Evolutionary conservation across 345 rosid genomes (phyloP).

Genomic region (Hibiscus syriacus): DNA sequence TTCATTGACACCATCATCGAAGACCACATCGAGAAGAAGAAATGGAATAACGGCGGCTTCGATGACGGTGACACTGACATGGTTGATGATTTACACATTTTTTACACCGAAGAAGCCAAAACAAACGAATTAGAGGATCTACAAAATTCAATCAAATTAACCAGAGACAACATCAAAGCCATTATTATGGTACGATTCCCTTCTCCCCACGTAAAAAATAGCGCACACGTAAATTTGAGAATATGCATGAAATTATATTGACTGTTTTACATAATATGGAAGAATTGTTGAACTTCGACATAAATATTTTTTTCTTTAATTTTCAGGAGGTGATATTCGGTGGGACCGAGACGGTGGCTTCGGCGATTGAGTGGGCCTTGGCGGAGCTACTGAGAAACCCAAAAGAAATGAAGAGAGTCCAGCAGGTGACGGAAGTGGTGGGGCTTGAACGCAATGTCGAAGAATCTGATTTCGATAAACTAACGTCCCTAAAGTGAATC

Average conservation of each 20-base stretch:
- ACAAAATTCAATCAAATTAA: conserved; percentile 54
- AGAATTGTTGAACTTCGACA: too few species aligned
- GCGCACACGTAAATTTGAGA: too few species aligned
- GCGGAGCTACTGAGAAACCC: conserved; percentile 66
- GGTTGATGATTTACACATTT: conserved; percentile 85
- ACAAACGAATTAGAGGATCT: conserved; percentile 46
- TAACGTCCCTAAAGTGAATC: conserved; percentile 55
- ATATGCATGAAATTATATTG: too few species aligned
- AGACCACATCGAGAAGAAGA: conserved; percentile 54
- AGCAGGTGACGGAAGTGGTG: conserved; percentile 62
- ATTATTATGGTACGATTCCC: conserved; percentile 64
- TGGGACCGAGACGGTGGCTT: too few species aligned
- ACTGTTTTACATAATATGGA: too few species aligned
- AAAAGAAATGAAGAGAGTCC: conserved; percentile 51
- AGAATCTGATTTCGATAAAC: conserved; percentile 63
- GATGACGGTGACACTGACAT: conserved; percentile 48
- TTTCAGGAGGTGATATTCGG: too few species aligned
- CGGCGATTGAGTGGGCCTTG: too few species aligned
- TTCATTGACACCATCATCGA: conserved; percentile 76
- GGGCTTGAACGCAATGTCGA: conserved; percentile 69
- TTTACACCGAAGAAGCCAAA: conserved; percentile 55
- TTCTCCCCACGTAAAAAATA: too few species aligned
- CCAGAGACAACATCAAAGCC: too few species aligned
- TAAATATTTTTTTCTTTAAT: neutral
- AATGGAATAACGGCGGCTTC: neutral